Evolutionary conservation across 2,329 filamentous ascomycete genomes (phyloP).

Genomic region (Beauveria bassiana): DNA sequence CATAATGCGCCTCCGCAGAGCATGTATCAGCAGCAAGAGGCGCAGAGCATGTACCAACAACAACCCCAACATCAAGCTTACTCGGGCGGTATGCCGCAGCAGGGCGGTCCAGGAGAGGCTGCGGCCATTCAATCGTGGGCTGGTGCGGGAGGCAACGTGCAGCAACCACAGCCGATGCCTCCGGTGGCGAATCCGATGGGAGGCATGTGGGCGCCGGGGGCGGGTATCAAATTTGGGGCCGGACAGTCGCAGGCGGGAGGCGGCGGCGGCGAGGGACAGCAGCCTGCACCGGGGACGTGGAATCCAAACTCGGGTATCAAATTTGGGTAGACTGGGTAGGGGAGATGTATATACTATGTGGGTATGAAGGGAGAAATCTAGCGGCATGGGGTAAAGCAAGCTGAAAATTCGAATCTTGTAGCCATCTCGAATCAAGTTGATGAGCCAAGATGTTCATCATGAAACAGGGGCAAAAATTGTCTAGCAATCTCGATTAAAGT

Average conservation of each 20-base stretch:
- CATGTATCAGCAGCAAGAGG: constrained; percentile 1
- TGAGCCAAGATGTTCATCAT: too few species aligned
- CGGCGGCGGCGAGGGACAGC: constrained; percentile 18
- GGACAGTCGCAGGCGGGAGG: constrained; percentile 16
- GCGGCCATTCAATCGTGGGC: constrained; percentile 54
- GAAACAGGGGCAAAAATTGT: too few species aligned
- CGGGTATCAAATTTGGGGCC: constrained; percentile 65
- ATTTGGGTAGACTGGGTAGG: constrained; percentile 46
- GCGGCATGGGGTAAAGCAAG: background rate
- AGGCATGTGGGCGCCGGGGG: constrained; percentile 63
- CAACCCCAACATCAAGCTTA: constrained; percentile 12
- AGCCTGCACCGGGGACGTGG: constrained; percentile 40
- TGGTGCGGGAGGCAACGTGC: constrained; percentile 43
- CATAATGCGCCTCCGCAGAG: constrained; percentile 6
- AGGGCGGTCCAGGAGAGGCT: constrained; percentile 12
- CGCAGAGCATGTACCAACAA: constrained; percentile 12
- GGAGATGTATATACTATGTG: background rate
- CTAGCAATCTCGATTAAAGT: too few species aligned
- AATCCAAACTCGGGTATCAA: constrained; percentile 51
- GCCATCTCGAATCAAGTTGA: too few species aligned
- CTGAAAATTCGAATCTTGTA: too few species aligned
- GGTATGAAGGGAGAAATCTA: background rate
- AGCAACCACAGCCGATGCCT: constrained; percentile 45
- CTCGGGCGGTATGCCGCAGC: constrained; percentile 12
- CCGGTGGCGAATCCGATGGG: constrained; percentile 26